Conservation (phyloP, 2,329 filamentous ascomycete genomes). For the Botrytis fragariae region DNA sequence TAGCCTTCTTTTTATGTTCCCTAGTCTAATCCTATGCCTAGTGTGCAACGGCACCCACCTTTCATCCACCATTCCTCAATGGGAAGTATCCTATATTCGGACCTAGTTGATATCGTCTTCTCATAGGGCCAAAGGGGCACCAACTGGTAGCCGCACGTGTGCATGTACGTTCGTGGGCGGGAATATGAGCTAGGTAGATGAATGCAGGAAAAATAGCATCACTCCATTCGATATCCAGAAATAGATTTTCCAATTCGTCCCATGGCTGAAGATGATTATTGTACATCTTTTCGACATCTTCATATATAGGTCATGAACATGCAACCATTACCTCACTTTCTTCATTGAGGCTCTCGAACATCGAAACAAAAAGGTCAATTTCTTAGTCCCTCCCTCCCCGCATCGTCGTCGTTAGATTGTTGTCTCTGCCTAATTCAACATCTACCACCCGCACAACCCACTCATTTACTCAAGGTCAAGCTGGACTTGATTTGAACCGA, state of each 20-base stretch:
- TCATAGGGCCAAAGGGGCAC: conserved; percentile 25
- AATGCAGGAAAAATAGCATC: conserved; percentile 37
- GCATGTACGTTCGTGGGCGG: conserved; percentile 29
- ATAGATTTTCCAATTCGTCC: conserved; percentile 18
- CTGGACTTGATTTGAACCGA: conserved; percentile 40
- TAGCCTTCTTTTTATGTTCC: conserved; percentile 8
- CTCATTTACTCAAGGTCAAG: conserved; percentile 32
- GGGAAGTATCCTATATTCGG: conserved; percentile 19
- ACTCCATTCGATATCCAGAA: conserved; percentile 30
- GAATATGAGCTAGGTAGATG: conserved; percentile 39
- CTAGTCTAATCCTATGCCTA: neutral
- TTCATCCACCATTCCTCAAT: neutral
- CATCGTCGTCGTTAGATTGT: conserved; percentile 8
- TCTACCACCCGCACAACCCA: neutral
- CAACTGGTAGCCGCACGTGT: conserved; percentile 36
- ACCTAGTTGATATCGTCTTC: conserved; percentile 15
- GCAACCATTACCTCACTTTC: conserved; percentile 16
- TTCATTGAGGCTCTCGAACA: conserved; percentile 19
- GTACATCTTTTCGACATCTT: conserved; percentile 10
- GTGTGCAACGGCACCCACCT: conserved; percentile 6
- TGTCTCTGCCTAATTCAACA: conserved; percentile 16
- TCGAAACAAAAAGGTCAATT: conserved; percentile 13
- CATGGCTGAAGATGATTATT: conserved; percentile 19
- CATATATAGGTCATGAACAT: conserved; percentile 21
- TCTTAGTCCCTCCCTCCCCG: conserved; percentile 7